phyloP scores from a whole-genome alignment of 805 yeast genomes.

The Starmerella sp. region DNA sequence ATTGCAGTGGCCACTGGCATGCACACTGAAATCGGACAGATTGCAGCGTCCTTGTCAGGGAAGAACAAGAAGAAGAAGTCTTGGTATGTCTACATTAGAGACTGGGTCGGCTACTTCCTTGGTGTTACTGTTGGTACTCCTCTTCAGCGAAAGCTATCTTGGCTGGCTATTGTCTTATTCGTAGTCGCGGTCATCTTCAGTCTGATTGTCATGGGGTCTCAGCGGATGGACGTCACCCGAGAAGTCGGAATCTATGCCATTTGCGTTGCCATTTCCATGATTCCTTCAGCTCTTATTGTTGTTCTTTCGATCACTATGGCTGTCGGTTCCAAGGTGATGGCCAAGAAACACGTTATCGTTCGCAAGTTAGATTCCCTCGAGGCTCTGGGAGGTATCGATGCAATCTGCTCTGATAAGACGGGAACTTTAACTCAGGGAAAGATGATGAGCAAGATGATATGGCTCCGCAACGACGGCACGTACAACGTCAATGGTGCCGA shows the following conservation, averaged over 20 bases:
- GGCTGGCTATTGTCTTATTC: slow-evolving; percentile 63
- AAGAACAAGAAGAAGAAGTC: slow-evolving; percentile 35
- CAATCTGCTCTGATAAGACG: slow-evolving; percentile 72
- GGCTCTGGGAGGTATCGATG: slow-evolving; percentile 68
- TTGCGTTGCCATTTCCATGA: slow-evolving; percentile 74
- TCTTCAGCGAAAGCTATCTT: slow-evolving; percentile 59
- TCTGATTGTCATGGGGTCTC: slow-evolving; percentile 77
- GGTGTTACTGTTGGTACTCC: slow-evolving; percentile 79
- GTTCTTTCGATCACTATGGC: slow-evolving; percentile 82
- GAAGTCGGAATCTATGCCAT: slow-evolving; percentile 84
- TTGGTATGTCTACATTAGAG: slow-evolving; percentile 37
- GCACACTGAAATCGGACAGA: slow-evolving; percentile 61
- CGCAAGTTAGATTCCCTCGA: slow-evolving; percentile 68
- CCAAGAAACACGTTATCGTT: slow-evolving; percentile 57
- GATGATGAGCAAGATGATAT: slow-evolving; percentile 59
- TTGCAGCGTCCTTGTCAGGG: slow-evolving; percentile 48
- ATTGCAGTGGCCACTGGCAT: slow-evolving; percentile 60
- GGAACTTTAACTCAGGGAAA: slow-evolving; percentile 74
- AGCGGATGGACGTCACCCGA: slow-evolving; percentile 56
- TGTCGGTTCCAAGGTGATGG: slow-evolving; percentile 65
- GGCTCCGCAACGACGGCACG: slow-evolving; percentile 57
- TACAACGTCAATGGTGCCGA: slow-evolving; percentile 46
- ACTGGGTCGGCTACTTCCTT: slow-evolving; percentile 53
- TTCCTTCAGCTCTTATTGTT: slow-evolving; percentile 69
- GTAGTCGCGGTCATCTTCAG: slow-evolving; percentile 76